A percentile compares a stretch with the other conserved stretches of the same genome.
Evolutionary conservation across 1,284 basidiomycete species (phyloP).

Genomic region (Amylostereum areolatum): DNA sequence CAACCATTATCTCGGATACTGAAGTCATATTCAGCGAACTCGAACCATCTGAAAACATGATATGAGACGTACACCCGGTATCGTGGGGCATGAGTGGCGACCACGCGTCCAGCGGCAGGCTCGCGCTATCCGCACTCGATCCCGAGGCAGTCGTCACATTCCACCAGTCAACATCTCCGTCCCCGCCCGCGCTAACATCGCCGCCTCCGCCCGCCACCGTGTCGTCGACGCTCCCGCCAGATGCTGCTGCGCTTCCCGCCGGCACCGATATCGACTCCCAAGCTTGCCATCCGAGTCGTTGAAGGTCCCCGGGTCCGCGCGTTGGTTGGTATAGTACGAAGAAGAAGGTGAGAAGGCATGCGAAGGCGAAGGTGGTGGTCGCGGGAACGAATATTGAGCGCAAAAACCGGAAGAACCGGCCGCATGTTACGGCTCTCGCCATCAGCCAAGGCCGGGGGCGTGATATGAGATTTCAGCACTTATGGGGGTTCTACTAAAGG

Average conservation of each 20-base stretch:
- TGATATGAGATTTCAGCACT: too few species aligned
- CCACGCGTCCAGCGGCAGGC: conserved; percentile 79
- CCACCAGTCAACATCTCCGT: conserved; percentile 62
- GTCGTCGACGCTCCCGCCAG: conserved; percentile 9
- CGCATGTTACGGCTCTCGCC: background rate
- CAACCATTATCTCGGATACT: conserved; percentile 79
- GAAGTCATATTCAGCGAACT: conserved; percentile 11
- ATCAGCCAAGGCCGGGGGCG: too few species aligned
- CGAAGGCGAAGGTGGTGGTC: conserved; percentile 58
- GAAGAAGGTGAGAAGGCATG: conserved; percentile 64
- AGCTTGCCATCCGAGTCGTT: conserved; percentile 86
- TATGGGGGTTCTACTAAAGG: too few species aligned
- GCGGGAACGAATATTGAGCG: conserved; percentile 50
- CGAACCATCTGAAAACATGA: conserved; percentile 1
- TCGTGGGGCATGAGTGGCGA: conserved; percentile 74
- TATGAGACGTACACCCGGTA: conserved; percentile 62
- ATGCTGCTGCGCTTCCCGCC: conserved; percentile 10
- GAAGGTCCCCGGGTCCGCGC: conserved; percentile 61
- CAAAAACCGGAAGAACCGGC: conserved; percentile 33
- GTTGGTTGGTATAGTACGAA: conserved; percentile 75
- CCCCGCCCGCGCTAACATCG: conserved; percentile 11
- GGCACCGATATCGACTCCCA: conserved; percentile 49
- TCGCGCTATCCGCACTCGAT: conserved; percentile 45
- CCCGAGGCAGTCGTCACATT: conserved; percentile 40
- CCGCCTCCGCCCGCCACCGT: background rate